A percentile compares a stretch with the other conserved stretches of the same genome.
Conservation (phyloP, 2,329 filamentous ascomycete species). For the Phialophora expanda region DNA sequence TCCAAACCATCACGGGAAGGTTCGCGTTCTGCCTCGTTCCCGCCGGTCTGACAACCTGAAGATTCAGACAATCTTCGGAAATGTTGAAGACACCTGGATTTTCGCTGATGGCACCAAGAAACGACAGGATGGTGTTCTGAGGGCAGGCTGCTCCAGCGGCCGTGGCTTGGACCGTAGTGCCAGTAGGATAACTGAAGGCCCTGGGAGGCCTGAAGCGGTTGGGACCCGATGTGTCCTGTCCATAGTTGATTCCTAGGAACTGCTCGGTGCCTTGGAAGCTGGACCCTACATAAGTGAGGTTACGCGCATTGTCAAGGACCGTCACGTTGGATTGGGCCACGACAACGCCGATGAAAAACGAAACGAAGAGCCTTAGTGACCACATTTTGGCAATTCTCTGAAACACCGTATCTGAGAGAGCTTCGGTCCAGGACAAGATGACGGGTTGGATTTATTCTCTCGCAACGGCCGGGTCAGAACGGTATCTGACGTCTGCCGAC, state of each 20-base stretch:
- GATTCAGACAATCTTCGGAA: slow-evolving; percentile 45
- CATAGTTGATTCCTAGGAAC: slow-evolving; percentile 41
- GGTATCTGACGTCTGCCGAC: slow-evolving; percentile 18
- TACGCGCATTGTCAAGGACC: slow-evolving; percentile 19
- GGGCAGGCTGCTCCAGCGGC: slow-evolving; percentile 40
- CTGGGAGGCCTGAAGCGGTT: slow-evolving; percentile 42
- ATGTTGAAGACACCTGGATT: slow-evolving; percentile 33
- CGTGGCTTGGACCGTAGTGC: slow-evolving; percentile 38
- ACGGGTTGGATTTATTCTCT: slow-evolving; percentile 1
- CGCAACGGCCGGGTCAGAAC: not conserved
- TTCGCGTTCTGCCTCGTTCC: slow-evolving; percentile 29
- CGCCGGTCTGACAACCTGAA: slow-evolving; percentile 40
- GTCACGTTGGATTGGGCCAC: slow-evolving; percentile 22
- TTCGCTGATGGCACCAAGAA: slow-evolving; percentile 19
- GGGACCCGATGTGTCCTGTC: slow-evolving; percentile 41
- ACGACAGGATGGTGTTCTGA: slow-evolving; percentile 25
- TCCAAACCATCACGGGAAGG: slow-evolving; percentile 43
- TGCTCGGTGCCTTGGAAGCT: slow-evolving; percentile 38
- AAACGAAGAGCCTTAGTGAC: not conserved
- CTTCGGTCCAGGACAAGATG: not conserved
- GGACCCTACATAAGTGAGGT: slow-evolving; percentile 36
- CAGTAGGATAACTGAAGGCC: slow-evolving; percentile 38
- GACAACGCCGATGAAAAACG: slow-evolving; percentile 1
- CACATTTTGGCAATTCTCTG: not conserved
- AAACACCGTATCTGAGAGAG: not conserved